These are phyloP conservation scores for Kalanchoe fedtschenkoi DNA, from an alignment of 164 flowering plant genomes.

Conservation along the genomic window DNA sequence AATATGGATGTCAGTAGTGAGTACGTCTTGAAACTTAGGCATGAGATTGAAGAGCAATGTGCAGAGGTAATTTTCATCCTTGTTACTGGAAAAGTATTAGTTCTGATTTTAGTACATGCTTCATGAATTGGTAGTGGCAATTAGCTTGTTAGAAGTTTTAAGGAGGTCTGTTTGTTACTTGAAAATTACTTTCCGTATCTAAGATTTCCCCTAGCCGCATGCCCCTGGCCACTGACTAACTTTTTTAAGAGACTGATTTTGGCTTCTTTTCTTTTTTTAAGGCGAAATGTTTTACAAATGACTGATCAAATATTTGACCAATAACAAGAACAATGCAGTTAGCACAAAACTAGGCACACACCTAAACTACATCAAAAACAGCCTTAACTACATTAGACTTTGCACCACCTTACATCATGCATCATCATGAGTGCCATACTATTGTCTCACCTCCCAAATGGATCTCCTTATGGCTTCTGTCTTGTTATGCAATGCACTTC, in stretches of 20 bases:
- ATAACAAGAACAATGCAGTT: too few relatives aligned
- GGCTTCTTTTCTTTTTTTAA: too few relatives aligned
- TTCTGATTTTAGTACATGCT: not conserved
- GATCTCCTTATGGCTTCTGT: not conserved
- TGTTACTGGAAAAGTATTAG: not conserved
- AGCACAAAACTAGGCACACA: too few relatives aligned
- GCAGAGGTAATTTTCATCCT: constrained; percentile 44
- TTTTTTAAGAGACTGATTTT: not conserved
- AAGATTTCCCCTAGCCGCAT: not conserved
- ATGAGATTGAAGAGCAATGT: constrained; percentile 86
- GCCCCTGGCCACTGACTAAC: not conserved
- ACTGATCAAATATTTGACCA: too few relatives aligned
- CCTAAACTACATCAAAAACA: too few relatives aligned
- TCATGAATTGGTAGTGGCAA: not conserved
- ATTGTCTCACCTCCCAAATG: too few relatives aligned
- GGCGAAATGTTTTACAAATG: too few relatives aligned
- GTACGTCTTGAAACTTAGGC: constrained; percentile 71
- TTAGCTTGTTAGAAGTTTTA: not conserved
- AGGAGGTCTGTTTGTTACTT: not conserved
- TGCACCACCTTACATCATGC: too few relatives aligned
- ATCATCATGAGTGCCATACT: too few relatives aligned
- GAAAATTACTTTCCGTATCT: not conserved
- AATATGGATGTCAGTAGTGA: constrained; percentile 89
- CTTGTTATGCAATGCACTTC: too few relatives aligned
- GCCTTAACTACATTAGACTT: too few relatives aligned